Evolutionary conservation across 208 protist species (phyloP).

Genomic region (Tritrichomonas foetus): DNA sequence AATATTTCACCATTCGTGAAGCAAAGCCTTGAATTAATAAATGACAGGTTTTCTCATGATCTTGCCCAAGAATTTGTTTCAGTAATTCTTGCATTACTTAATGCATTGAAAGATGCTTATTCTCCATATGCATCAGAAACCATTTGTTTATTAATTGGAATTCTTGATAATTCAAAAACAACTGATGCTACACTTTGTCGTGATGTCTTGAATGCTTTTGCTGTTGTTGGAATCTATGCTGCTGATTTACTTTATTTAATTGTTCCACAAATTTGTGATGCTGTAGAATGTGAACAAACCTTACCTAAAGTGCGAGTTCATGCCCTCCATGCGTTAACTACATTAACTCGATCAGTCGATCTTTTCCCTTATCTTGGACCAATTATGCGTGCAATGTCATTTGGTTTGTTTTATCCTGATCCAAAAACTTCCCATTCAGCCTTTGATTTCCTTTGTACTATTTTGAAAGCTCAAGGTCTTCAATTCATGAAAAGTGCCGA

Average conservation of each 20-base stretch:
- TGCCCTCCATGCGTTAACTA: background rate
- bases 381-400: background rate
- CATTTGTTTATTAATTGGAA: background rate
- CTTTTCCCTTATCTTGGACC: background rate
- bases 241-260: background rate
- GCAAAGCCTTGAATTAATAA: background rate
- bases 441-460: background rate
- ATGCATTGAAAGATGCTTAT: background rate
- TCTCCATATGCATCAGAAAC: background rate
- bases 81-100: background rate
- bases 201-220: background rate
- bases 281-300: background rate
- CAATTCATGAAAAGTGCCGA: background rate
- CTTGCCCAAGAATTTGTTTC: background rate
- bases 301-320: background rate
- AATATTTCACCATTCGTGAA: background rate
- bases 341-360: background rate
- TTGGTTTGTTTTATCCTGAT: background rate
- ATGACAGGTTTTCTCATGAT: background rate
- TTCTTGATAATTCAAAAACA: background rate
- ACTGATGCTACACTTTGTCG: background rate
- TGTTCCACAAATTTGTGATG: background rate
- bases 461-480: background rate
- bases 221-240: background rate
- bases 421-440: background rate